These are phyloP conservation scores for Favolaschia claudopus DNA, from an alignment of 768 basidiomycete genomes.

Conservation along the genomic window DNA sequence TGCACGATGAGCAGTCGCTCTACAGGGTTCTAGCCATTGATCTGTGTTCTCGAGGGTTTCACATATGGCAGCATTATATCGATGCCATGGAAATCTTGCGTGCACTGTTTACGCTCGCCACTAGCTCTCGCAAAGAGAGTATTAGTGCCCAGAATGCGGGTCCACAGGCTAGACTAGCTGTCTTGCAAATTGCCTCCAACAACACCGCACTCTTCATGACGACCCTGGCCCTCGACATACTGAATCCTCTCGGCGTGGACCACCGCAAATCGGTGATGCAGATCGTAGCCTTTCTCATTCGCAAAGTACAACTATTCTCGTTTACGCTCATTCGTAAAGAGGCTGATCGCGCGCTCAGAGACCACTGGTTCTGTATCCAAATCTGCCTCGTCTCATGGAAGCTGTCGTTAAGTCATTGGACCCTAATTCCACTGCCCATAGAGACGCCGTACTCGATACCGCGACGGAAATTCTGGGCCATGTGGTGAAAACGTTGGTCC, in stretches of 20 bases:
- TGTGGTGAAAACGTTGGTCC: slow-evolving; percentile 87
- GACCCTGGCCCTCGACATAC: slow-evolving; percentile 88
- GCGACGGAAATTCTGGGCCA: slow-evolving; percentile 95
- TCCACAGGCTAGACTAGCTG: slow-evolving; percentile 81
- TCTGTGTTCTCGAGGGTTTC: slow-evolving; percentile 89
- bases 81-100: slow-evolving; percentile 91
- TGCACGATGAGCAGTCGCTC: slow-evolving; percentile 74
- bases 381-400: slow-evolving; percentile 86
- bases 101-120: slow-evolving; percentile 82
- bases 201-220: slow-evolving; percentile 95
- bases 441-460: slow-evolving; percentile 87
- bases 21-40: slow-evolving; percentile 85
- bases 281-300: slow-evolving; percentile 90
- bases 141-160: slow-evolving; percentile 73
- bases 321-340: background rate
- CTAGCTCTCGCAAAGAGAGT: slow-evolving; percentile 72
- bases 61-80: slow-evolving; percentile 93
- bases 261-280: slow-evolving; percentile 91
- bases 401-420: slow-evolving; percentile 97
- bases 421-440: slow-evolving; percentile 78
- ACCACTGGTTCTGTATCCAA: slow-evolving; percentile 84
- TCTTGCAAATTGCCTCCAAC: slow-evolving; percentile 82
- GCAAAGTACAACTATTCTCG: slow-evolving; percentile 62
- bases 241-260: slow-evolving; percentile 75
- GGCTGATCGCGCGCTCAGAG: slow-evolving; percentile 53